Evolutionary conservation across 2,329 filamentous ascomycete genomes (phyloP), one percentile per base, ranked within the genome.

Genomic region (Corniculantispora saksenae): DNA sequence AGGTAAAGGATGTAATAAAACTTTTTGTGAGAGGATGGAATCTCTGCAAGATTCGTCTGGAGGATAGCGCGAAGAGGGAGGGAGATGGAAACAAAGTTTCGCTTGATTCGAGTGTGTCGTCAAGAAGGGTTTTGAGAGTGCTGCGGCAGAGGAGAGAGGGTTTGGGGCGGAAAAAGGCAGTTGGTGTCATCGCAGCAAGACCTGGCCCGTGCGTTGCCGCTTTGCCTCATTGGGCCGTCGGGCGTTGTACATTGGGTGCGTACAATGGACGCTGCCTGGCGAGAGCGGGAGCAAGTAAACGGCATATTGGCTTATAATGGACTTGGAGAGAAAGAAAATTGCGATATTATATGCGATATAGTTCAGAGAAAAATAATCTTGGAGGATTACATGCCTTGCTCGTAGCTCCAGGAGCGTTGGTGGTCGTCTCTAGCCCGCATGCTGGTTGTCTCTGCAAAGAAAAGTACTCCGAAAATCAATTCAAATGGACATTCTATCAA

Each of bases 21-120:
- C 57, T 60, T 55, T 51, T 53, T 54, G 23, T 45, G 55, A 54
- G 58, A 64, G 53, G 64, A 67, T 66, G 56, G 60, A 58, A 58
- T 61, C 57, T 40, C 58, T 51, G 67, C 65, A 64, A 45, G 55
- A 47, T 63, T 40, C 54, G 60, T 23, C 9, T 40, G 23, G 21
- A 56, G 61, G 56, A 63, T 58, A 32, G 61, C n/a, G 35, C 15
- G 61, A 64, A 40, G 61, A 59, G 55, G 43, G 55, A 50, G 40
- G n/a, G 40, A 23, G 64, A 59, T 65, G 55, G 45, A 62, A 59
- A 47, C 27, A 50, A 51, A 61, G 57, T 43, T 50, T 56, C 29
- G 43, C n/a, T 53, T 64, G 38, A 27, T 53, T 59, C 13, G 35
- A 43, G 63, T 65, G 48, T 64, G 55, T 59, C 62, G 40, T 58